phyloP scores from a whole-genome alignment of 352 stramenopile genomes.

The Phytophthora meadii region DNA sequence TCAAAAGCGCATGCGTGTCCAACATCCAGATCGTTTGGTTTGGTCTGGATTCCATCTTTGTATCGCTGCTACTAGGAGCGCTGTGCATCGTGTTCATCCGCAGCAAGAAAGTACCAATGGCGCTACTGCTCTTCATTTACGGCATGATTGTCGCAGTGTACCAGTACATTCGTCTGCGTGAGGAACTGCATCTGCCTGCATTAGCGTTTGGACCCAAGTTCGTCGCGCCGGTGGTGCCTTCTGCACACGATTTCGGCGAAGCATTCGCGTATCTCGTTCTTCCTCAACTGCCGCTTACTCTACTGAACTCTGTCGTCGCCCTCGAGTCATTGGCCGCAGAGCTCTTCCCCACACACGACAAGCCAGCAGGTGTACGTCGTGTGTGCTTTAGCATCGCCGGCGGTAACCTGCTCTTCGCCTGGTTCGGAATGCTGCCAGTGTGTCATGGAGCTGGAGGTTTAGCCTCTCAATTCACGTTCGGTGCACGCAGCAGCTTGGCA shows the following conservation, averaged over 20 bases:
- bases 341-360: conserved; percentile 87
- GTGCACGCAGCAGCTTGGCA: conserved; percentile 88
- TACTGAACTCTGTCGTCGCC: conserved; percentile 93
- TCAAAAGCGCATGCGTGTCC: conserved; percentile 70
- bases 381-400: conserved; percentile 74
- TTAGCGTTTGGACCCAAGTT: conserved; percentile 68
- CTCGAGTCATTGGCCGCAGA: conserved; percentile 89
- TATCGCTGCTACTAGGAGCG: conserved; percentile 70
- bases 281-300: conserved; percentile 92
- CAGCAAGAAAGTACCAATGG: conserved; percentile 66
- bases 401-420: conserved; percentile 89
- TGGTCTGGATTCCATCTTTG: conserved; percentile 70
- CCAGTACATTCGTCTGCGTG: conserved; percentile 54
- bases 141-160: conserved; percentile 72
- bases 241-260: conserved; percentile 57
- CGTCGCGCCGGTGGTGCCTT: conserved; percentile 59
- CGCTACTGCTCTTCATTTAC: conserved; percentile 73
- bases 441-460: conserved; percentile 94
- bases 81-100: conserved; percentile 80
- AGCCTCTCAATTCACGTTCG: conserved; percentile 93
- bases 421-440: conserved; percentile 92
- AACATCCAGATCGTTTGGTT: conserved; percentile 52
- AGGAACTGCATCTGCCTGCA: conserved; percentile 60
- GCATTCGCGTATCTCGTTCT: conserved; percentile 91
- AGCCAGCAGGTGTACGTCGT: conserved; percentile 62